Conservation (phyloP, 495 filamentous ascomycete species). For the Penicillium atrosanguineum region DNA sequence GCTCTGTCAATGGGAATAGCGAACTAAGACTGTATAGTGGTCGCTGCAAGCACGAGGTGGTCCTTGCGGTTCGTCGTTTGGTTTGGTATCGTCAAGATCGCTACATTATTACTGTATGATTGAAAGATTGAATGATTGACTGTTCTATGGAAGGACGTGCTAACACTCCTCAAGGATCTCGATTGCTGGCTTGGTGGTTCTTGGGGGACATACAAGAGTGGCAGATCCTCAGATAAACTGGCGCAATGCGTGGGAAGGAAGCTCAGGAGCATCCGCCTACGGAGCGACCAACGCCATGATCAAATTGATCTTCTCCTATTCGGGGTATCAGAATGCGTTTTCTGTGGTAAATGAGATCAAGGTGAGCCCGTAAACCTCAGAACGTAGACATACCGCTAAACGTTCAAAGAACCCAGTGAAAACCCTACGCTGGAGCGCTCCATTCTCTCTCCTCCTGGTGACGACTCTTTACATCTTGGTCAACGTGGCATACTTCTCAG, state of each 20-base stretch:
- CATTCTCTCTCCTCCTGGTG: constrained; percentile 48
- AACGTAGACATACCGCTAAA: neutral
- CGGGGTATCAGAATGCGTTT: constrained; percentile 61
- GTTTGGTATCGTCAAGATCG: constrained; percentile 54
- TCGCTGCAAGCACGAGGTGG: constrained; percentile 53
- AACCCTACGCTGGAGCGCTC: constrained; percentile 50
- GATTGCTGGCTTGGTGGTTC: constrained; percentile 59
- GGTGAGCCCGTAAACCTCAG: constrained; percentile 14
- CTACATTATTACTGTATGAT: constrained; percentile 53
- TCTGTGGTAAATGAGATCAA: constrained; percentile 66
- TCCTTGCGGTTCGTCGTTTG: constrained; percentile 54
- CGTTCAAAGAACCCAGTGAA: constrained; percentile 53
- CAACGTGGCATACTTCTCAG: constrained; percentile 62
- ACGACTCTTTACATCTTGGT: constrained; percentile 57
- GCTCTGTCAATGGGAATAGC: neutral
- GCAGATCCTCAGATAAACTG: constrained; percentile 57
- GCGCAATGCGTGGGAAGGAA: constrained; percentile 53
- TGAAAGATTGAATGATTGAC: neutral
- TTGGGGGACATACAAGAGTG: constrained; percentile 57
- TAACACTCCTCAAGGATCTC: constrained; percentile 33
- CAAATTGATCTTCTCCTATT: constrained; percentile 63
- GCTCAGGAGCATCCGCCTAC: constrained; percentile 47
- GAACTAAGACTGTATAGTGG: constrained; percentile 27
- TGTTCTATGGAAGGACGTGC: neutral
- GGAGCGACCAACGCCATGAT: constrained; percentile 58